These are phyloP conservation scores for Talaromyces stipitatus DNA, from an alignment of 495 filamentous ascomycete species.

Conservation along the genomic window DNA sequence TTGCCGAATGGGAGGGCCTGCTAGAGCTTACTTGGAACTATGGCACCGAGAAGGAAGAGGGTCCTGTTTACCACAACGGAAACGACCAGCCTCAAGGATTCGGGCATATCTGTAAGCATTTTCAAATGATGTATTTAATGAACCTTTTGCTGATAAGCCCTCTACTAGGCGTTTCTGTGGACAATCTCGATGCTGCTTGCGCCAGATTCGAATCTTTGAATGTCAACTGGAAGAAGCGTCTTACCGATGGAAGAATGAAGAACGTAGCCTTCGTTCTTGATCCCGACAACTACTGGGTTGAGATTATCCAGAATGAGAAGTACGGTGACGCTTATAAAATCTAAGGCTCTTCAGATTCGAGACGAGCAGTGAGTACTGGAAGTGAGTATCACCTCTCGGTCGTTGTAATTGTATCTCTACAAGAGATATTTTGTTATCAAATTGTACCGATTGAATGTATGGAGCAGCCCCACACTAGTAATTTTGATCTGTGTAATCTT, in stretches of 20 bases:
- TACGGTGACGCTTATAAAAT: conserved; percentile 4
- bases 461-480: conserved; percentile 1
- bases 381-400: too few species aligned
- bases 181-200: conserved; percentile 81
- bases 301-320: conserved; percentile 67
- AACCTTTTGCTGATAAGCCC: conserved; percentile 16
- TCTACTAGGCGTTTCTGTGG: conserved; percentile 70
- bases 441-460: background rate
- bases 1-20: conserved; percentile 69
- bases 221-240: conserved; percentile 87
- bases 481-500: background rate
- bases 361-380: too few species aligned
- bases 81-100: conserved; percentile 91
- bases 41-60: conserved; percentile 83
- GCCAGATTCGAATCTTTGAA: conserved; percentile 72
- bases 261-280: conserved; percentile 92
- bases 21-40: conserved; percentile 96
- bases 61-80: conserved; percentile 84
- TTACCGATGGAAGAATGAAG: conserved; percentile 89
- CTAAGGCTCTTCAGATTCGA: background rate
- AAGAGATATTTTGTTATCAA: background rate
- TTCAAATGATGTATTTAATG: background rate
- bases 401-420: background rate
- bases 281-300: conserved; percentile 89
- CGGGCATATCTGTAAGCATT: conserved; percentile 73